Percentiles rank a stretch among this genome's conserved stretches.
Conservation (phyloP, 1,139 yeast genomes). For the Yamadazyma sp. region DNA sequence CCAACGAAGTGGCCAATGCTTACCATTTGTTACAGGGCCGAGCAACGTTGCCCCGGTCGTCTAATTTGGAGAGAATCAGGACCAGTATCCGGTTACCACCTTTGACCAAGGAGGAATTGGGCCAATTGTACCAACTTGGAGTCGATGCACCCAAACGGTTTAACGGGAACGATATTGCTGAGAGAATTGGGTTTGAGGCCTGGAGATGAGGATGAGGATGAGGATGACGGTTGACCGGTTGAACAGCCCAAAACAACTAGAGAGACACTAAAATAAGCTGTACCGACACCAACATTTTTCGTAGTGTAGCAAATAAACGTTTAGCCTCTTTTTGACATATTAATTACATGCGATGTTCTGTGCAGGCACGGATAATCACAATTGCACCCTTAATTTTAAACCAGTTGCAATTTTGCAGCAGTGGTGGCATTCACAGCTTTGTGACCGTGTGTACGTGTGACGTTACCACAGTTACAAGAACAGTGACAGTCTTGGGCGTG, state of each 20-base stretch:
- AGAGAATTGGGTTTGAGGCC: not conserved
- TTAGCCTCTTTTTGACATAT: no score
- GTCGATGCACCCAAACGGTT: conserved; percentile 39
- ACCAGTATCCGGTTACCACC: conserved; percentile 33
- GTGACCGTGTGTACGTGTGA: no score
- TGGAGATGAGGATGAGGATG: no score
- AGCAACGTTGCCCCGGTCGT: conserved; percentile 34
- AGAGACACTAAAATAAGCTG: no score
- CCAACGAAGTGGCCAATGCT: conserved; percentile 37
- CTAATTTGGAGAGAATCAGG: conserved; percentile 38
- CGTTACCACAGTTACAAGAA: no score
- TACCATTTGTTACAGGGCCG: conserved; percentile 39
- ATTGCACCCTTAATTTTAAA: no score
- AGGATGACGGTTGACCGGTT: not conserved
- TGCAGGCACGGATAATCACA: no score
- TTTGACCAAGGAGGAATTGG: conserved; percentile 44
- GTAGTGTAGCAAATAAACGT: not conserved
- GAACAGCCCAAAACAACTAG: no score
- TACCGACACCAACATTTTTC: not conserved
- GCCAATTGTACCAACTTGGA: conserved; percentile 43
- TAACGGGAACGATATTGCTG: conserved; percentile 14
- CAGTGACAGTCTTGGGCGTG: no score
- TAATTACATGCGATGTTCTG: no score
- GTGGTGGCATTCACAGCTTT: no score
- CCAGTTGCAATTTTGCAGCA: no score